Conservation (phyloP, 208 protist genomes). For the Wallacemonas sp. region DNA sequence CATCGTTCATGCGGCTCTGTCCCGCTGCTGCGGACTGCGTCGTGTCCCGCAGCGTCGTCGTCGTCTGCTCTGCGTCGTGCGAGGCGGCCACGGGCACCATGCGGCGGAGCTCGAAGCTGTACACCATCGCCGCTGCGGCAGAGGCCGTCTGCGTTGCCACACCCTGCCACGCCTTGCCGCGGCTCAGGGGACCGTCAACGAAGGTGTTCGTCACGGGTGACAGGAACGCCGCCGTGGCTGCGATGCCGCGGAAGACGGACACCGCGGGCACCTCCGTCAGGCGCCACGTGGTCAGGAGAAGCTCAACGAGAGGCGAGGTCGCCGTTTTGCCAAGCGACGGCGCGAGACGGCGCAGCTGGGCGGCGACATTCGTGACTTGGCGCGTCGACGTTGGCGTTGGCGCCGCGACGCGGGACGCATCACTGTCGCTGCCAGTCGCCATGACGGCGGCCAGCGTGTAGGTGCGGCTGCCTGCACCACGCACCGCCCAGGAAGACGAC, state of each 20-base stretch:
- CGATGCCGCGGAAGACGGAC: conserved; percentile 4
- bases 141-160: not conserved
- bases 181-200: conserved; percentile 10
- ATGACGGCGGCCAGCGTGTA: conserved; percentile 17
- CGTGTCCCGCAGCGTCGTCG: not conserved
- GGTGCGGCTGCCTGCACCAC: conserved; percentile 26
- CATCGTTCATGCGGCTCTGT: conserved; percentile 15
- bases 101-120: conserved; percentile 90
- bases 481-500: conserved; percentile 48
- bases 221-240: conserved; percentile 13
- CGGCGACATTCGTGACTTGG: not conserved
- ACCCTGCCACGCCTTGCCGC: conserved; percentile 6
- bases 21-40: not conserved
- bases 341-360: not conserved
- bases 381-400: not conserved
- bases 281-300: conserved; percentile 16
- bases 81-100: conserved; percentile 69
- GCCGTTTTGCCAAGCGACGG: not conserved
- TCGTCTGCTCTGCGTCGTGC: not conserved
- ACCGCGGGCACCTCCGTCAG: conserved; percentile 16
- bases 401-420: not conserved
- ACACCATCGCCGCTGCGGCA: conserved; percentile 31
- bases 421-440: not conserved
- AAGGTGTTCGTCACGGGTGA: conserved; percentile 21
- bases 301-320: not conserved